phyloP scores from a whole-genome alignment of 2,329 filamentous ascomycete genomes.

The Fusarium sp. region DNA sequence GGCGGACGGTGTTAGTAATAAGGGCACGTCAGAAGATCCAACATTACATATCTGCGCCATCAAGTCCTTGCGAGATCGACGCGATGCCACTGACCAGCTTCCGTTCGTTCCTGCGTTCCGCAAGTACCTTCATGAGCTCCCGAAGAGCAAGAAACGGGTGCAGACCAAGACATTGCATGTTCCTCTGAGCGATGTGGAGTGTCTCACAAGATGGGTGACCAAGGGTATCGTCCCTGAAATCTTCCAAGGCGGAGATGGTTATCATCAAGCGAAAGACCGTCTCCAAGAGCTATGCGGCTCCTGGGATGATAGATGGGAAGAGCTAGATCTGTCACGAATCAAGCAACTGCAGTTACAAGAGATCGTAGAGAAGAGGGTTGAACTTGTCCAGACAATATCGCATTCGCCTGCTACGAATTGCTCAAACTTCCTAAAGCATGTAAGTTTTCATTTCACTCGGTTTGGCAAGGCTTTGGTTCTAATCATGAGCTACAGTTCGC shows the following conservation, averaged over 20 bases:
- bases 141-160: conserved; percentile 74
- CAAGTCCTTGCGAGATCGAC: conserved; percentile 71
- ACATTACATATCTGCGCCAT: conserved; percentile 84
- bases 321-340: conserved; percentile 83
- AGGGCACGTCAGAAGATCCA: conserved; percentile 66
- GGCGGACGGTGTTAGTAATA: conserved; percentile 76
- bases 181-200: conserved; percentile 82
- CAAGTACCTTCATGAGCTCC: conserved; percentile 72
- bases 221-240: conserved; percentile 70
- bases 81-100: conserved; percentile 85
- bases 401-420: conserved; percentile 75
- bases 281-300: conserved; percentile 75
- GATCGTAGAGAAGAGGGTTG: conserved; percentile 76
- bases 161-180: conserved; percentile 75
- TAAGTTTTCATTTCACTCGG: conserved; percentile 58
- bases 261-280: conserved; percentile 70
- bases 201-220: conserved; percentile 76
- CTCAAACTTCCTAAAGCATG: conserved; percentile 85
- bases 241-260: conserved; percentile 63
- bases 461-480: conserved; percentile 8
- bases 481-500: conserved; percentile 75
- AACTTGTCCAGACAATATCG: conserved; percentile 71
- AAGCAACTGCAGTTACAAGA: conserved; percentile 86
- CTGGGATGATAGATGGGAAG: conserved; percentile 85
- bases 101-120: conserved; percentile 82